A percentile compares a stretch with the other conserved stretches of the same genome.
These are phyloP conservation scores for Lotus japonicus DNA, from an alignment of 306 rosid genomes.

Conservation along the genomic window DNA sequence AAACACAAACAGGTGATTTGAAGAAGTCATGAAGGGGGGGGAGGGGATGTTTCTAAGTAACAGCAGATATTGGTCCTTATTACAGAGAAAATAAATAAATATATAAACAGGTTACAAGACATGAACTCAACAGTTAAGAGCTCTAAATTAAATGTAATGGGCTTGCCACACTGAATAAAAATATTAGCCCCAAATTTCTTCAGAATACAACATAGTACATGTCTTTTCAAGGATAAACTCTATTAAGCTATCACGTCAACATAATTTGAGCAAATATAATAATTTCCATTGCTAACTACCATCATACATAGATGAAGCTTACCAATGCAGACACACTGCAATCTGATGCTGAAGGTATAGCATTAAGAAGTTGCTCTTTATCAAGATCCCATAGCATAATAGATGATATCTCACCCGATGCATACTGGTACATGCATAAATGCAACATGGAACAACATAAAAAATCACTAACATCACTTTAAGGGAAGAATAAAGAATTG, in stretches of 20 bases:
- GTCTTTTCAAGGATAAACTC: not conserved
- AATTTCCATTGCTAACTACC: not conserved
- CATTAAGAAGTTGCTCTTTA: slow-evolving; percentile 71
- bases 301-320: slow-evolving; percentile 22
- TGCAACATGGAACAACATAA: slow-evolving; percentile 10
- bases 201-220: not conserved
- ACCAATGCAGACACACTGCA: slow-evolving; percentile 92
- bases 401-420: slow-evolving; percentile 78
- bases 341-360: slow-evolving; percentile 76
- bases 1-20: not conserved
- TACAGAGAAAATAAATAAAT: not conserved
- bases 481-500: not conserved
- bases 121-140: not conserved
- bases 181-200: not conserved
- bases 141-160: not conserved
- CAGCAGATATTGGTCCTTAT: not conserved
- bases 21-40: not conserved
- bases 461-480: slow-evolving; percentile 1
- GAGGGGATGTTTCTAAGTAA: not conserved
- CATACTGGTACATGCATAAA: slow-evolving; percentile 56
- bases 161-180: not conserved
- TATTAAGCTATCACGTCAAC: not conserved
- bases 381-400: slow-evolving; percentile 90
- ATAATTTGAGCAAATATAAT: not conserved
- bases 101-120: too few species aligned